phyloP scores from a whole-genome alignment of 352 stramenopile genomes.

The Achlya hypogyna region DNA sequence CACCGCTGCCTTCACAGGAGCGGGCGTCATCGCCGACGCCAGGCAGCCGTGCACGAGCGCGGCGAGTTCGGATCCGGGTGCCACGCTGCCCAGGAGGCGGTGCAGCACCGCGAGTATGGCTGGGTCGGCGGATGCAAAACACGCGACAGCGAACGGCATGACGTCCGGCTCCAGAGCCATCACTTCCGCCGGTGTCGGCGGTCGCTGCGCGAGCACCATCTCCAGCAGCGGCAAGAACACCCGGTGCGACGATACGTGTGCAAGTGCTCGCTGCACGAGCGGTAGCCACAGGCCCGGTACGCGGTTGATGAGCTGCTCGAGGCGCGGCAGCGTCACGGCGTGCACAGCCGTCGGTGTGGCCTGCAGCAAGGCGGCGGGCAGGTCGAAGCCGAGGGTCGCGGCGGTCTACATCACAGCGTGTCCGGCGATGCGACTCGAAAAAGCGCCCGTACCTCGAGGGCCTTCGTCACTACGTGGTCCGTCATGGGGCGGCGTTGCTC shows the following conservation, averaged over 20 bases:
- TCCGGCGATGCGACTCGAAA: background rate
- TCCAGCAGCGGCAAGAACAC: background rate
- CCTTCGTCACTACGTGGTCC: background rate
- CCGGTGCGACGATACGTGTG: background rate
- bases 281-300: background rate
- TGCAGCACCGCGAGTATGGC: conserved; percentile 26
- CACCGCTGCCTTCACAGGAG: conserved; percentile 51
- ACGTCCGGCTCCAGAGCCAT: background rate
- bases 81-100: conserved; percentile 29
- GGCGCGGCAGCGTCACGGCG: background rate
- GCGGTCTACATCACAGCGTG: conserved; percentile 11
- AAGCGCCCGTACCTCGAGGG: background rate
- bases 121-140: background rate
- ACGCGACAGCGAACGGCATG: background rate
- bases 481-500: background rate
- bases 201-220: background rate
- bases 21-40: conserved; percentile 29
- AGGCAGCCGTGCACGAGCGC: conserved; percentile 18
- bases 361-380: background rate
- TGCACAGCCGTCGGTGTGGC: background rate
- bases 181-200: background rate
- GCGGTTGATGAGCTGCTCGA: background rate
- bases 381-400: background rate
- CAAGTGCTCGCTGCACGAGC: background rate
- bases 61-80: conserved; percentile 9